phyloP scores from a whole-genome alignment of 129 eudicot genomes.

The Lactuca sativa region DNA sequence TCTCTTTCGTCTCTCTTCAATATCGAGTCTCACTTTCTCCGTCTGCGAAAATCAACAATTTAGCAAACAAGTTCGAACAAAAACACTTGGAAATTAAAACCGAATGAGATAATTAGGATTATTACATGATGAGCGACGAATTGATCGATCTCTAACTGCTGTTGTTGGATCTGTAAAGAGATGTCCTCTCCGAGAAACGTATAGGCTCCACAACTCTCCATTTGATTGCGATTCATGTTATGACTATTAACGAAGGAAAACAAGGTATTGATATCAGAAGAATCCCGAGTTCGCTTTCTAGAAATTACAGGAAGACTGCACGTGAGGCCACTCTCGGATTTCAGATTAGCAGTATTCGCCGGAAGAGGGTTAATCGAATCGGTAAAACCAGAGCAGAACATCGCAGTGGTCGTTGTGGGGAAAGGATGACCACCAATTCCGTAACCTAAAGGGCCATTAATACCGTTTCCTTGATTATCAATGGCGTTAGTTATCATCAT shows the following conservation, averaged over 20 bases:
- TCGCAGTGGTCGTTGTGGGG: not conserved
- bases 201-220: constrained; percentile 20
- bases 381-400: constrained; percentile 29
- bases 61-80: not conserved
- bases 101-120: not conserved
- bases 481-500: constrained; percentile 28
- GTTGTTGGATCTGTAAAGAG: constrained; percentile 50
- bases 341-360: constrained; percentile 17
- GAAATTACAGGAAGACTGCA: constrained; percentile 34
- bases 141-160: constrained; percentile 51
- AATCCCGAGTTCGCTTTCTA: constrained; percentile 28
- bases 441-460: not conserved
- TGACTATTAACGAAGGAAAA: constrained; percentile 21
- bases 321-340: constrained; percentile 38
- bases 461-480: constrained; percentile 13
- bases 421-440: constrained; percentile 5
- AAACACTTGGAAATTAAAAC: not conserved
- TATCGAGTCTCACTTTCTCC: constrained; percentile 58
- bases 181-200: constrained; percentile 38
- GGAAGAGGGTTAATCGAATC: constrained; percentile 12
- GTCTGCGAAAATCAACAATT: constrained; percentile 36
- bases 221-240: constrained; percentile 19
- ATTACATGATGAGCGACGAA: constrained; percentile 62
- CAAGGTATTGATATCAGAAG: constrained; percentile 7
- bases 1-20: constrained; percentile 62